Conservation (phyloP, 176 grass and related monocot genomes). For the Luzula sylvatica region DNA sequence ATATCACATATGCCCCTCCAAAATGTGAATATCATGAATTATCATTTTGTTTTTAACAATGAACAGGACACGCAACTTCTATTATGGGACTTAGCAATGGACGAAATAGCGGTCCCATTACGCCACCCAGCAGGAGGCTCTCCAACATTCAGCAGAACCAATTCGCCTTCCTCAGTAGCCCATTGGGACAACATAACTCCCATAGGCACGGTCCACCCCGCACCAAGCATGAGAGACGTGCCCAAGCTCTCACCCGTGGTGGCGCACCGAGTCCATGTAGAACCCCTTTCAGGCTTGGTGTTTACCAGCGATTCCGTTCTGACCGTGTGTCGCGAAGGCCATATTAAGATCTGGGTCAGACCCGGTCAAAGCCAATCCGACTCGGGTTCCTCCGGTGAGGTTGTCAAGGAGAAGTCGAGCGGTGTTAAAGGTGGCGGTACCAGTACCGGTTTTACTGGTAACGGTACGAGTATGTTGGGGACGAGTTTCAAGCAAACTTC, state of each 20-base stretch:
- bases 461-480: not conserved
- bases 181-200: slow-evolving; percentile 68
- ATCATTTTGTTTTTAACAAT: not conserved
- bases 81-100: slow-evolving; percentile 82
- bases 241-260: slow-evolving; percentile 77
- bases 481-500: slow-evolving; percentile 75
- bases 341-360: slow-evolving; percentile 71
- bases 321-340: slow-evolving; percentile 67
- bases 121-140: slow-evolving; percentile 51
- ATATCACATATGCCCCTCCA: not conserved
- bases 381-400: slow-evolving; percentile 42
- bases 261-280: slow-evolving; percentile 54
- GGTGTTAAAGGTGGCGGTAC: slow-evolving; percentile 33
- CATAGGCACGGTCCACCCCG: slow-evolving; percentile 63
- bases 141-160: slow-evolving; percentile 51
- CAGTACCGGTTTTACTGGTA: not conserved
- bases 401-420: slow-evolving; percentile 39
- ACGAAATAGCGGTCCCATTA: slow-evolving; percentile 70
- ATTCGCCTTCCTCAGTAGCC: slow-evolving; percentile 53
- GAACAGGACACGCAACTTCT: slow-evolving; percentile 71
- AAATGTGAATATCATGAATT: not conserved
- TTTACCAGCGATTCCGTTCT: slow-evolving; percentile 71
- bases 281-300: slow-evolving; percentile 63
- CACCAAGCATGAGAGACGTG: slow-evolving; percentile 78
- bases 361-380: slow-evolving; percentile 39